These are phyloP conservation scores for Ceratonia siliqua DNA, from an alignment of 306 rosid species.

Conservation along the genomic window DNA sequence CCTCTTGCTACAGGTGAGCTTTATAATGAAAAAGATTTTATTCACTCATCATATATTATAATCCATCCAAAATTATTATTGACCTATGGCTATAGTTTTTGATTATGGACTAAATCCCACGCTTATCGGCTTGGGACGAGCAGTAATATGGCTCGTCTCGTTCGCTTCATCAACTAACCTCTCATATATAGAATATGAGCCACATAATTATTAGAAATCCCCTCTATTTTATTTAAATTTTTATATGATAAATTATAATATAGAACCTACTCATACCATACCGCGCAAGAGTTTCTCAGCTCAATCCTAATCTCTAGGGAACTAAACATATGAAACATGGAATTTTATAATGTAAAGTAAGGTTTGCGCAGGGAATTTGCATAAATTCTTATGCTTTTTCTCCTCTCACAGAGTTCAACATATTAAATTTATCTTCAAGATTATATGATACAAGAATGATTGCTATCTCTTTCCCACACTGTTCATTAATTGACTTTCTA, in stretches of 20 bases:
- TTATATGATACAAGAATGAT: not conserved
- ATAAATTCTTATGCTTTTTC: slow-evolving; percentile 37
- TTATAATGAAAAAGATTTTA: slow-evolving; percentile 41
- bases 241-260: too few relatives aligned
- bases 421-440: slow-evolving; percentile 29
- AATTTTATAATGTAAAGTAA: slow-evolving; percentile 35
- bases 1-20: slow-evolving; percentile 33
- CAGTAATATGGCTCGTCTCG: too few relatives aligned
- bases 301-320: slow-evolving; percentile 7
- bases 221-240: too few relatives aligned
- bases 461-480: slow-evolving; percentile 1
- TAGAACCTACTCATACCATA: too few relatives aligned
- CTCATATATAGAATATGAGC: too few relatives aligned
- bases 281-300: not conserved
- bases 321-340: slow-evolving; percentile 13
- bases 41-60: slow-evolving; percentile 31
- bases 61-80: slow-evolving; percentile 31
- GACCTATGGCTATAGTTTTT: slow-evolving; percentile 17
- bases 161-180: too few relatives aligned
- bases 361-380: slow-evolving; percentile 44
- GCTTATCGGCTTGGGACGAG: too few relatives aligned
- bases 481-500: slow-evolving; percentile 26
- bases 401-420: not conserved
- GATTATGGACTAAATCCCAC: too few relatives aligned
- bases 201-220: too few relatives aligned